Base-by-base conservation (phyloP, 805 yeast genomes). In the Nakazawaea molendinolei region DNA sequence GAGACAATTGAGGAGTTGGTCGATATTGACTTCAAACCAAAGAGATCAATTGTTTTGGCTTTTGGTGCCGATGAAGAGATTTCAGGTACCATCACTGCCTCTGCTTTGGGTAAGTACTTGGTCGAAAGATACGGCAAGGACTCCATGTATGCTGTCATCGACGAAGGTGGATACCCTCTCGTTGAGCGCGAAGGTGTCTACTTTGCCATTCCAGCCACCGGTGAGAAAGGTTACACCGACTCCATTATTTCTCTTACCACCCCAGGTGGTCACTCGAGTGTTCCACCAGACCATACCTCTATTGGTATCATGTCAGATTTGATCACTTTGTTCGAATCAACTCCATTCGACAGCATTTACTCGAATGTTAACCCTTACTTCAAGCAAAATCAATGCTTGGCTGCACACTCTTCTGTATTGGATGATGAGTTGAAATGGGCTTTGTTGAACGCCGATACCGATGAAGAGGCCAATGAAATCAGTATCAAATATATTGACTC, bases 261-360 rank as follows among this genome's bases (percentile, higher is more conserved):
- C n/a, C 74, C 76, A 10, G 94, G 94, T 28, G 94, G 94, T 9
- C 94, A 84, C 51, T 76, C 90, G 1, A 80, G 90, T 8, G 55
- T 69, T 15, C 92, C 94, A 6, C 90, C 89, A 2, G 78, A 73
- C 35, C 90, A 83, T 48, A 82, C 90, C 4, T 69, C 79, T 2
- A 78, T 84, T 52, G 94, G 90, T 8, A 69, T 84, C 20, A 63
- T 77, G 39, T 64, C 84, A 5, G 74, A 78, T 38, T 56, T 83
- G 35, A 64, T 77, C 9, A 57, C 58, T 6, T 41, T 52, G 10
- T 58, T 85, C 23, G 94, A 85, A 51, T 49, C 55, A 7, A 64
- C 71, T 38, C 81, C 78, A 3, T 76, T 63, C 47, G 52, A 59
- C n/a, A 60, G 76, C 1, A 44, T 58, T 9, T 54, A 81, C 31